phyloP scores from a whole-genome alignment of 768 basidiomycete species.

The Tulasnella calospora region DNA sequence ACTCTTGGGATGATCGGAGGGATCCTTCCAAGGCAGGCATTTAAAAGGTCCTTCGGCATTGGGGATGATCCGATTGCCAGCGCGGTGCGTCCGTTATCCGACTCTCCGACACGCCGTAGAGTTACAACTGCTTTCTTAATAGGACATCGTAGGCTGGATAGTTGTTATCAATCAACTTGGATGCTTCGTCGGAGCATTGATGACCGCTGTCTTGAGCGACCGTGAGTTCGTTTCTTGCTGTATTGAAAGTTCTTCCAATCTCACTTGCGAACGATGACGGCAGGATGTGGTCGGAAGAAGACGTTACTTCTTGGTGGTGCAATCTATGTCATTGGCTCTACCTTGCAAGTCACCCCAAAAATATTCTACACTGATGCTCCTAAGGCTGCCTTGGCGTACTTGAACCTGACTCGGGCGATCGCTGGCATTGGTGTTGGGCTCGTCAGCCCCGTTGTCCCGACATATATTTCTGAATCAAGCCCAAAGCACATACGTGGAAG shows the following conservation, averaged over 20 bases:
- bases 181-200: slow-evolving; percentile 32
- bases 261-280: slow-evolving; percentile 39
- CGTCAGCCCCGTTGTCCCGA: slow-evolving; percentile 39
- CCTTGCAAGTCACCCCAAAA: slow-evolving; percentile 43
- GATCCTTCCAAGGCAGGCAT: slow-evolving; percentile 6
- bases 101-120: neutral
- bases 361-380: neutral
- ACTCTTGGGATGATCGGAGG: slow-evolving; percentile 14
- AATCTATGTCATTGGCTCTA: slow-evolving; percentile 48
- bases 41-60: slow-evolving; percentile 11
- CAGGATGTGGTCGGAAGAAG: slow-evolving; percentile 46
- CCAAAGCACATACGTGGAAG: slow-evolving; percentile 49
- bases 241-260: slow-evolving; percentile 43
- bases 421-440: slow-evolving; percentile 30
- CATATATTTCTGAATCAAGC: slow-evolving; percentile 50
- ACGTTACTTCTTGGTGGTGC: slow-evolving; percentile 44
- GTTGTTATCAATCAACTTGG: slow-evolving; percentile 51
- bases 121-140: neutral
- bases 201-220: neutral
- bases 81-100: neutral
- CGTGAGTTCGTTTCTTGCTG: slow-evolving; percentile 10
- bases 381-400: slow-evolving; percentile 34
- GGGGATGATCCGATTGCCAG: neutral
- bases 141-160: slow-evolving; percentile 48
- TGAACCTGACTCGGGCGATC: slow-evolving; percentile 35